These are phyloP conservation scores for Aulographum hederae DNA, from an alignment of 2,329 filamentous ascomycete genomes.

Conservation along the genomic window DNA sequence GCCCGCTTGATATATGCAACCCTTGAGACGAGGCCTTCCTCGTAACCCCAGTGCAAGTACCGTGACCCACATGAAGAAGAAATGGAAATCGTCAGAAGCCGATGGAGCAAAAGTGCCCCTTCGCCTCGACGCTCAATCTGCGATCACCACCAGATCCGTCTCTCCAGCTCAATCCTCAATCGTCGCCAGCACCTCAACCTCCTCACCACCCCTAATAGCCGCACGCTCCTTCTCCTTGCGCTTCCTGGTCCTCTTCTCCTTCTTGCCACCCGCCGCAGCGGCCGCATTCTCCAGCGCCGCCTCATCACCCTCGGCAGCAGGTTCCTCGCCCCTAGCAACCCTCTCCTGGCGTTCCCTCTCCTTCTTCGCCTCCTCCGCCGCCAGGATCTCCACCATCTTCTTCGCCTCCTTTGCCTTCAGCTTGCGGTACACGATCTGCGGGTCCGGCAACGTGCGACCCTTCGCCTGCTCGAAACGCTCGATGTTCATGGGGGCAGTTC, in stretches of 20 bases:
- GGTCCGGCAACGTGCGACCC: conserved; percentile 19
- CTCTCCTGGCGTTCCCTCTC: conserved; percentile 2
- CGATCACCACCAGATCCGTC: conserved; percentile 18
- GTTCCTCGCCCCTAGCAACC: conserved; percentile 3
- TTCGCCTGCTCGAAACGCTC: conserved; percentile 20
- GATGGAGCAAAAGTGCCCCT: too few species aligned
- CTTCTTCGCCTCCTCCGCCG: conserved; percentile 7
- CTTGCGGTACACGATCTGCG: conserved; percentile 19
- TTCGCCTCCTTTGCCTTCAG: conserved; percentile 11
- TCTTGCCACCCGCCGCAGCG: conserved; percentile 3
- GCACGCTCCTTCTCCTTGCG: conserved; percentile 3
- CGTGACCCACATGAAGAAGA: too few species aligned
- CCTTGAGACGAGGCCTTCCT: too few species aligned
- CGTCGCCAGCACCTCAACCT: conserved; percentile 6
- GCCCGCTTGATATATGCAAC: too few species aligned
- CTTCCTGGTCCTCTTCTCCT: conserved; percentile 13
- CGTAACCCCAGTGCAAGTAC: too few species aligned
- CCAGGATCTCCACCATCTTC: conserved; percentile 7
- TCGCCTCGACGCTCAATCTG: too few species aligned
- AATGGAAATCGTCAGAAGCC: too few species aligned
- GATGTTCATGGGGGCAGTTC: conserved; percentile 15
- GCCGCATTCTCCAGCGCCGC: neutral
- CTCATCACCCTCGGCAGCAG: conserved; percentile 8
- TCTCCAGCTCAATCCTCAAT: too few species aligned
- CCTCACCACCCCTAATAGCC: neutral